phyloP scores from a whole-genome alignment of 2,329 filamentous ascomycete genomes.

The Fusarium hainanense region DNA sequence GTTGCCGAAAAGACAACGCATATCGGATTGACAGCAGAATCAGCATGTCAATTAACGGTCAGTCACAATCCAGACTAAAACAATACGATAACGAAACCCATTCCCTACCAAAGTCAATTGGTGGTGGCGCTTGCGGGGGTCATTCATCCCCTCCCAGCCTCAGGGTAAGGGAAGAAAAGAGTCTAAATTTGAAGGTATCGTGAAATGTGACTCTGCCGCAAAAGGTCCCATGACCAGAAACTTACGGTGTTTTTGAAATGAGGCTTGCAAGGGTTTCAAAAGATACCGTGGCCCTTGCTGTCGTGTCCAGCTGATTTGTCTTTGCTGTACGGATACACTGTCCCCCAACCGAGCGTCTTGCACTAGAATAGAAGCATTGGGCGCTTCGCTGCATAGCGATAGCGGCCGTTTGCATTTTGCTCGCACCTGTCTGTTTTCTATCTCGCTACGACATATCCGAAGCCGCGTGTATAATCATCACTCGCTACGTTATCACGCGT shows the following conservation, averaged over 20 bases:
- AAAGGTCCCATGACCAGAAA: constrained; percentile 26
- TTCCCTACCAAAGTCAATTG: neutral
- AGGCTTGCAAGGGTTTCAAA: neutral
- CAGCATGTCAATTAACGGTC: neutral
- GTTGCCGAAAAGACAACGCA: neutral
- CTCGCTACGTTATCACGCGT: constrained; percentile 18
- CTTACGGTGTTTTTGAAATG: constrained; percentile 16
- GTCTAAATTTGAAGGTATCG: constrained; percentile 22
- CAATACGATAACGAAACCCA: neutral
- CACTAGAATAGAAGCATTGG: neutral
- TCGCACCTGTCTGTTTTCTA: neutral
- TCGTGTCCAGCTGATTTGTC: constrained; percentile 24
- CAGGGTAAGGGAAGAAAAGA: neutral
- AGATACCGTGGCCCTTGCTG: neutral
- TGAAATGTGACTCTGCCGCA: constrained; percentile 31
- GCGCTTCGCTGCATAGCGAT: constrained; percentile 5
- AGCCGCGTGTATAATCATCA: constrained; percentile 15
- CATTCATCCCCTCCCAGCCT: neutral
- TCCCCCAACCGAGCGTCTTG: constrained; percentile 13
- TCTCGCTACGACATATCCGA: constrained; percentile 8
- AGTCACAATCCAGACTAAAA: neutral
- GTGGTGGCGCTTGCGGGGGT: neutral
- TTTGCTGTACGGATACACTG: neutral
- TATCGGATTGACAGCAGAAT: neutral
- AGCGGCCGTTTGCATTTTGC: neutral